Conservation (phyloP, 768 basidiomycete genomes). For the Auricularia sp. region DNA sequence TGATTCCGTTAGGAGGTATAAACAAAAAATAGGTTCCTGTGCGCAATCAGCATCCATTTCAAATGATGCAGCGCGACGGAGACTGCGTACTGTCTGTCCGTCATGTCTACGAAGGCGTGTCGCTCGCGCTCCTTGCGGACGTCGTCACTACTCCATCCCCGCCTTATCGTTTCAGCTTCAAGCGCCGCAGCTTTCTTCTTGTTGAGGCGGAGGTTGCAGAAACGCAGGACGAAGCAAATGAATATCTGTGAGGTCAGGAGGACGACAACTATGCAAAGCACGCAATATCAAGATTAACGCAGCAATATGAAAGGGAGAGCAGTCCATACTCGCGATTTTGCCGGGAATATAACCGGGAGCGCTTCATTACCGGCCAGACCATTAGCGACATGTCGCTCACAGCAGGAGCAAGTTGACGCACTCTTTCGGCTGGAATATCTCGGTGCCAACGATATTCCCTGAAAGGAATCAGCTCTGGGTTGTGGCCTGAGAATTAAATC, state of each 20-base stretch:
- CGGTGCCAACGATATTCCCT: slow-evolving; percentile 53
- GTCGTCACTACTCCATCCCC: slow-evolving; percentile 50
- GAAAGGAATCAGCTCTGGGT: slow-evolving; percentile 44
- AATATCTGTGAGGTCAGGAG: slow-evolving; percentile 42
- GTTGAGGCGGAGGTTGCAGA: slow-evolving; percentile 47
- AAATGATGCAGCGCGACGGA: background rate
- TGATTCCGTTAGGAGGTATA: slow-evolving; percentile 34
- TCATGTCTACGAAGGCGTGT: slow-evolving; percentile 53
- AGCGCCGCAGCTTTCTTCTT: slow-evolving; percentile 32
- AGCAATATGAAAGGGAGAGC: too few species aligned
- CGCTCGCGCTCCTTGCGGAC: slow-evolving; percentile 47
- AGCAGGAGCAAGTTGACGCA: background rate
- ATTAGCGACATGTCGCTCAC: background rate
- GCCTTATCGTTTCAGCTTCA: slow-evolving; percentile 31
- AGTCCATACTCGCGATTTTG: slow-evolving; percentile 36
- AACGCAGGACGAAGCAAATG: slow-evolving; percentile 38
- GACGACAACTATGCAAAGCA: slow-evolving; percentile 30
- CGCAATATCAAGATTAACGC: too few species aligned
- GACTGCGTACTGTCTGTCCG: slow-evolving; percentile 46
- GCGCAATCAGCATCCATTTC: background rate
- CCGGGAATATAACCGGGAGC: slow-evolving; percentile 56
- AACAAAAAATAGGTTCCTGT: slow-evolving; percentile 48
- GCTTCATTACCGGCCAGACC: background rate
- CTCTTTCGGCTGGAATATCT: slow-evolving; percentile 53
- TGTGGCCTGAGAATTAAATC: slow-evolving; percentile 9